These are phyloP conservation scores for Azolla pinnata DNA, from an alignment of 75 land plant species.

Conservation along the genomic window DNA sequence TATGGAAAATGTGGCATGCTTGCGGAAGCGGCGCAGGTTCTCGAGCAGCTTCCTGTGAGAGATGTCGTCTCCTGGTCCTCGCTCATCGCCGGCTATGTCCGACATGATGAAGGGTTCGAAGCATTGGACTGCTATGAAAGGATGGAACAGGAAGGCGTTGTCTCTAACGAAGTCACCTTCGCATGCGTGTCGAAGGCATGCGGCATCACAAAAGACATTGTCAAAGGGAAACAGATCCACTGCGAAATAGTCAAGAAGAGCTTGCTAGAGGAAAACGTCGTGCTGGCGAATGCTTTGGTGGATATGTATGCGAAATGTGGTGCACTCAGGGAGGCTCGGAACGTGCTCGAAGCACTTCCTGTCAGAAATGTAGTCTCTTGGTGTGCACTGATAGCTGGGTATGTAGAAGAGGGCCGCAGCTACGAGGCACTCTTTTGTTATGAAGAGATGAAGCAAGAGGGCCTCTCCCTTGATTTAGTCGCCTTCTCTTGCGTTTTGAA, in stretches of 20 bases:
- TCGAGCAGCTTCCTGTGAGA: neutral
- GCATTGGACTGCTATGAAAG: neutral
- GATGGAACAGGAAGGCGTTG: constrained; percentile 1
- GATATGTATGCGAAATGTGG: too few species aligned
- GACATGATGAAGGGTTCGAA: neutral
- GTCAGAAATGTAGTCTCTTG: constrained; percentile 25
- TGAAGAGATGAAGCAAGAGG: constrained; percentile 21
- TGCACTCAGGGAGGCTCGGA: constrained; percentile 13
- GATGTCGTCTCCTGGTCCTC: constrained; percentile 9
- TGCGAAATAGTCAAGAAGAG: neutral
- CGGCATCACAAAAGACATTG: neutral
- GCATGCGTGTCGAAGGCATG: constrained; percentile 8
- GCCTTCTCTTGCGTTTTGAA: constrained; percentile 27
- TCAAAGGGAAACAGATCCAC: neutral
- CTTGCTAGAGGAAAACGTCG: neutral
- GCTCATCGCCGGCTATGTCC: constrained; percentile 6
- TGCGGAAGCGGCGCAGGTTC: neutral
- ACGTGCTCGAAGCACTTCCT: constrained; percentile 13
- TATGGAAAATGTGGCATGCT: constrained; percentile 12
- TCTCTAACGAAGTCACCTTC: constrained; percentile 6
- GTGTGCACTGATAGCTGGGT: constrained; percentile 38
- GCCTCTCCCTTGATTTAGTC: constrained; percentile 21
- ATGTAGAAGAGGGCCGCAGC: constrained; percentile 24
- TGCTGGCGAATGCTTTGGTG: too few species aligned
- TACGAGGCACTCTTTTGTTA: constrained; percentile 19